phyloP scores from a whole-genome alignment of 495 filamentous ascomycete species.

The Aspergillus avenaceus region DNA sequence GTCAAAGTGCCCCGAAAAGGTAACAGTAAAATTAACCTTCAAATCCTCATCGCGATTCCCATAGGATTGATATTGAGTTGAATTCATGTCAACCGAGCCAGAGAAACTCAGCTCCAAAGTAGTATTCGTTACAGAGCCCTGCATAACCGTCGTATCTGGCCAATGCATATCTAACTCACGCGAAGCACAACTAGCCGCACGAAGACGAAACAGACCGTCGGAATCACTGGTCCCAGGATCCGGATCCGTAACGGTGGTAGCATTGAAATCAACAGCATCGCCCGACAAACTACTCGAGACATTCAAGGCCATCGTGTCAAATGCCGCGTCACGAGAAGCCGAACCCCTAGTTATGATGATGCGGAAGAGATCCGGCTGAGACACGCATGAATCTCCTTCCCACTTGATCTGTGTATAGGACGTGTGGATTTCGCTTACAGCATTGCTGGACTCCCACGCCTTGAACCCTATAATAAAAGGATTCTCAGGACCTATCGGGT shows the following conservation, averaged over 20 bases:
- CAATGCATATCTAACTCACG: background rate
- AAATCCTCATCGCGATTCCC: background rate
- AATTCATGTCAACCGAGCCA: background rate
- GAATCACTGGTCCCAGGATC: background rate
- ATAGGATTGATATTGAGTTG: background rate
- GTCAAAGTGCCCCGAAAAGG: slow-evolving; percentile 1
- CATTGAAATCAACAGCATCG: background rate
- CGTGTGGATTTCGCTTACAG: background rate
- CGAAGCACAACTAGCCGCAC: background rate
- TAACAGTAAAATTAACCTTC: background rate
- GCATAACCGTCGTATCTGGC: background rate
- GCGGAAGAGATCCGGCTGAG: slow-evolving; percentile 1
- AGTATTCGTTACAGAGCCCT: slow-evolving; percentile 2
- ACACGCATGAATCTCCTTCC: background rate
- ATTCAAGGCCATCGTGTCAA: background rate
- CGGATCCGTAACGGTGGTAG: background rate
- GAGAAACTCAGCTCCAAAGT: background rate
- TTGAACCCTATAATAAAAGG: slow-evolving; percentile 4
- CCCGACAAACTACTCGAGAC: background rate
- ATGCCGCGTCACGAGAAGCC: background rate
- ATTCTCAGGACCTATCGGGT: background rate
- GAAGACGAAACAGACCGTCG: background rate
- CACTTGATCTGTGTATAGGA: background rate
- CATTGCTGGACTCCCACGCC: background rate
- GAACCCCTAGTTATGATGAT: background rate